These are phyloP conservation scores for Colletotrichum simmondsii DNA, from an alignment of 2,329 filamentous ascomycete genomes.

Conservation along the genomic window DNA sequence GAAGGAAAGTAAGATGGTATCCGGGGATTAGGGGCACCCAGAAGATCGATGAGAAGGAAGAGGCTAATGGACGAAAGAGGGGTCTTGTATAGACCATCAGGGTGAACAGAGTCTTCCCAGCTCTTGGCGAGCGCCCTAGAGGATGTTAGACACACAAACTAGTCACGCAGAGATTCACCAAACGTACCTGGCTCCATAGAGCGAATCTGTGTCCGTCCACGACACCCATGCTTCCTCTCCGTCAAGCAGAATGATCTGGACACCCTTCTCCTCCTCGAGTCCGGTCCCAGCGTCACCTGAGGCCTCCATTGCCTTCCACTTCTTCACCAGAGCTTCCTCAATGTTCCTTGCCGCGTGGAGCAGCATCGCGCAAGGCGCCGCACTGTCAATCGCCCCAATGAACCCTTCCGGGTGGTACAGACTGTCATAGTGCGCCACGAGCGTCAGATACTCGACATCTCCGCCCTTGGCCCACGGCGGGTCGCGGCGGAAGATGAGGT, in stretches of 20 bases:
- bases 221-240: slow-evolving; percentile 90
- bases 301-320: slow-evolving; percentile 80
- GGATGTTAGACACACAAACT: neutral
- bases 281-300: slow-evolving; percentile 62
- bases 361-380: slow-evolving; percentile 93
- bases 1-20: slow-evolving; percentile 89
- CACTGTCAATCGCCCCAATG: slow-evolving; percentile 93
- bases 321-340: slow-evolving; percentile 81
- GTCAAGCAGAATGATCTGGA: slow-evolving; percentile 91
- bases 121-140: slow-evolving; percentile 76
- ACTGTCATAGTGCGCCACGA: slow-evolving; percentile 95
- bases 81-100: slow-evolving; percentile 79
- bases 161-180: neutral
- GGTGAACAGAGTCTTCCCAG: slow-evolving; percentile 80
- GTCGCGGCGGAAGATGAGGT: slow-evolving; percentile 87
- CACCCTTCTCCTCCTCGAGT: slow-evolving; percentile 80
- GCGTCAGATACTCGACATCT: slow-evolving; percentile 82
- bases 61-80: slow-evolving; percentile 84
- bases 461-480: slow-evolving; percentile 83
- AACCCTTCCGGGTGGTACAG: slow-evolving; percentile 85
- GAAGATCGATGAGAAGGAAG: slow-evolving; percentile 90
- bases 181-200: slow-evolving; percentile 84
- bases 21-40: slow-evolving; percentile 75
- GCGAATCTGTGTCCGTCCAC: slow-evolving; percentile 85
- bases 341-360: slow-evolving; percentile 86